phyloP scores from a whole-genome alignment of 345 rosid species.

The Corchorus capsularis region DNA sequence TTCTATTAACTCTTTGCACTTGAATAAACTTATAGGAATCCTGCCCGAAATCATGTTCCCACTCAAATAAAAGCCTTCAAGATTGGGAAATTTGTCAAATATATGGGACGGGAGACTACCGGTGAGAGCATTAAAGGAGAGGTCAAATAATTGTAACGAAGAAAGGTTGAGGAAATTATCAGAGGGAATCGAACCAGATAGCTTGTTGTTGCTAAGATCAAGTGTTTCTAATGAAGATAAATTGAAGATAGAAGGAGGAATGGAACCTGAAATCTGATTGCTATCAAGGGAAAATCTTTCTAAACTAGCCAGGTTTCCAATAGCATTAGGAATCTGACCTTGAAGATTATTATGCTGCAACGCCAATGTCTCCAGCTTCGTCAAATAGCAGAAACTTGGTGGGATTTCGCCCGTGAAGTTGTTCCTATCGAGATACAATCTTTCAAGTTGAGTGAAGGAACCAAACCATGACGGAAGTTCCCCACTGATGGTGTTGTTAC shows the following conservation, averaged over 20 bases:
- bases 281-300: not conserved
- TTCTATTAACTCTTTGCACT: not conserved
- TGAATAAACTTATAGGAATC: not conserved
- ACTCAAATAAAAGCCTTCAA: not conserved
- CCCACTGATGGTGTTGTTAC: slow-evolving; percentile 9
- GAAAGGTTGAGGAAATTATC: not conserved
- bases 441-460: not conserved
- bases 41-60: not conserved
- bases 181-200: not conserved
- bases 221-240: not conserved
- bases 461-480: slow-evolving; percentile 28
- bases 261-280: slow-evolving; percentile 25
- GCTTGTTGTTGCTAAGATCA: not conserved
- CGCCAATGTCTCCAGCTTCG: not conserved
- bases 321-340: not conserved
- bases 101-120: not conserved
- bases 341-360: not conserved
- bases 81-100: not conserved
- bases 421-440: slow-evolving; percentile 5
- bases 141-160: not conserved
- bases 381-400: not conserved
- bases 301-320: slow-evolving; percentile 1
- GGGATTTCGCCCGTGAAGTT: slow-evolving; percentile 24
- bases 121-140: not conserved
- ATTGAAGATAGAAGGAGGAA: slow-evolving; percentile 19